These are phyloP conservation scores for Ustanciosporium gigantosporum DNA, from an alignment of 1,284 basidiomycete genomes.

Conservation along the genomic window DNA sequence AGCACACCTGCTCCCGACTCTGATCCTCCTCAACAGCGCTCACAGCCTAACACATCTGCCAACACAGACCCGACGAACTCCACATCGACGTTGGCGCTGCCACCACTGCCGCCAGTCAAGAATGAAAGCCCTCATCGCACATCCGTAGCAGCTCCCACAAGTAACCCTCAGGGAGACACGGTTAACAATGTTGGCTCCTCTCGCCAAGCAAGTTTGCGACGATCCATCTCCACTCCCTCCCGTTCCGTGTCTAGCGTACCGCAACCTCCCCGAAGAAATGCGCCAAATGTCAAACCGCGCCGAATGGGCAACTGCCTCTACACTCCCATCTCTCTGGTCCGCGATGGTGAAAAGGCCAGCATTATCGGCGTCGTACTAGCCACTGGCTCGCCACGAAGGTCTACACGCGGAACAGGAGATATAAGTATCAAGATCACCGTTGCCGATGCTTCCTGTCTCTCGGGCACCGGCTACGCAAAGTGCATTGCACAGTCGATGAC, in stretches of 20 bases:
- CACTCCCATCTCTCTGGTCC: conserved; percentile 34
- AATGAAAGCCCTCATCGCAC: background rate
- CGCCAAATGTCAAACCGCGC: conserved; percentile 33
- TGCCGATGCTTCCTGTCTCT: conserved; percentile 31
- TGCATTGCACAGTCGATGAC: conserved; percentile 20
- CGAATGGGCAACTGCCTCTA: conserved; percentile 41
- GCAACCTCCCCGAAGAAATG: conserved; percentile 14
- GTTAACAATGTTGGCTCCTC: too few relatives aligned
- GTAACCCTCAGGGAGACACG: too few relatives aligned
- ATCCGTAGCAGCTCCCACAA: background rate
- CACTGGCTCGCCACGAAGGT: conserved; percentile 30
- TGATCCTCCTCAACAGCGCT: too few relatives aligned
- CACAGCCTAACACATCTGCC: too few relatives aligned
- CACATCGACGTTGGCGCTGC: too few relatives aligned
- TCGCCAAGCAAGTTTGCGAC: too few relatives aligned
- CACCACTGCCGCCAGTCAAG: too few relatives aligned
- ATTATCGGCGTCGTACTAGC: conserved; percentile 38
- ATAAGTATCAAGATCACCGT: conserved; percentile 34
- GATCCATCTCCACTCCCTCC: too few relatives aligned
- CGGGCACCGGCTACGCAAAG: conserved; percentile 33
- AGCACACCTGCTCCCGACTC: conserved; percentile 15
- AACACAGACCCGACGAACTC: too few relatives aligned
- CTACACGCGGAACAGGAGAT: conserved; percentile 23
- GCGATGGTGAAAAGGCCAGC: conserved; percentile 28
- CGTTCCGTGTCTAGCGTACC: conserved; percentile 9